Base-by-base conservation (phyloP, 2,329 filamentous ascomycete species). In the Aschersonia sp. region DNA sequence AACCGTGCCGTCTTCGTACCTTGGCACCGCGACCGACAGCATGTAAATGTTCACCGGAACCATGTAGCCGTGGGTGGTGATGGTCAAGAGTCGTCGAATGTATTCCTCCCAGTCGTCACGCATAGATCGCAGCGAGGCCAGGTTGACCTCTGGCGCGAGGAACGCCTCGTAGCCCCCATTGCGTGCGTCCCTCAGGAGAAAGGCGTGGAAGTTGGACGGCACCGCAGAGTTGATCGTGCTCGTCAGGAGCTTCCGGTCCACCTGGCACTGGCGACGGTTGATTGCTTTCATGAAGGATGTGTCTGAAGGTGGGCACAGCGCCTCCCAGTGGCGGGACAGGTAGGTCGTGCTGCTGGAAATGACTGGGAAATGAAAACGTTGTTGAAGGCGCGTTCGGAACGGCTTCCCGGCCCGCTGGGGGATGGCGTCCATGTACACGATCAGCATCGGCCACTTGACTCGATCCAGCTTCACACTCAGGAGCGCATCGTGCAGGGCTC, bases 331-430 rank as follows among this genome's bases (percentile, higher is more conserved):
- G 10, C 67, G 62, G 12, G 62, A 56, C 0, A 63, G 56, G 43
- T 66, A 61, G 5, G 62, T 61, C 4, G 63, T 68, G 5, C 59
- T 55, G 39, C 73, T 68, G 0, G 65, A 66, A 10, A 72, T 53
- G 6, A 62, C 56, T 0, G 64, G 59, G 9, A 75, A 53, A 6
- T 56, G 53, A 12, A 75, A 55, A 4, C 72, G 64, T 45, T 73
- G 64, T 1, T 63, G 66, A 4, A 76, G 59, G 51, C 63, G 68
- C 53, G 73, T 70, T 4, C 72, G 66, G n/a, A 74, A 58, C 12
- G 74, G 60, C 53, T 75, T 74, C 60, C 72, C 72, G 54, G 74
- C 73, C 12, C 63, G 66, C 45, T 68, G 72, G 1, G 73, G 69
- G 1, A 72, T 59, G 37, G 64, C 65, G 30, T 72, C 62, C 71